Evolutionary conservation across 768 basidiomycete genomes (phyloP), one percentile per base, ranked within the genome.

Genomic region (Tricholoma bakamatsutake): DNA sequence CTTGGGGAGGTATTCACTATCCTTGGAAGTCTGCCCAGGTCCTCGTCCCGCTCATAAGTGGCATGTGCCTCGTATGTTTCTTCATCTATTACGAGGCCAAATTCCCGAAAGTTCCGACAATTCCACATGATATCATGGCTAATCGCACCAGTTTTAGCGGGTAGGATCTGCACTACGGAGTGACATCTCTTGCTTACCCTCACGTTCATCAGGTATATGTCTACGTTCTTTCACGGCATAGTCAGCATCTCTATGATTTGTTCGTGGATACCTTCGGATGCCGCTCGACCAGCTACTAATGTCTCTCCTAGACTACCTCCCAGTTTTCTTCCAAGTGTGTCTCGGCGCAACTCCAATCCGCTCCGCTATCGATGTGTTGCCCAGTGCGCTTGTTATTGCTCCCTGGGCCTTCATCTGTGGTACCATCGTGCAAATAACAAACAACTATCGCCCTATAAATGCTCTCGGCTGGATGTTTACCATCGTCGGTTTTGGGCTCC

Each of bases 1-100:
- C 77, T 1, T 80, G 76, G 74, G 81, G 73, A 15, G 80, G 82
- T 1, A 64, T 73, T 21, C 59, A 62, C 0, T 77, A 72, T 54
- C 50, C 74, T 0, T 83, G 81, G 81, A 57, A 54, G 3, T 75
- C 73, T 0, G 64, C 62, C 11, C 59, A 58, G 1, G 71, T 80
- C 10, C 65, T 82, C 17, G 68, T 69, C 1, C 77, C 80, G 0
- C 66, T 83, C 1, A 58, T 74, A 17, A 34, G 80, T 24, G 82
- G 81, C 0, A 4, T 75, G 4, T 43, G 66, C 11, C 74, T 73
- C 1, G 52, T 83, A 4, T 62, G 55, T 0, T 53, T 42, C 0
- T 80, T 78, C 58, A 27, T 82, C 1, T 30, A 64, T 3, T 76
- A 77, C 56, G 81, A 83, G 55, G 59, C 56, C 1, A 58, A 18